Base-by-base conservation (phyloP, 768 basidiomycete species). In the Rhodosporidiobolus odoratus region DNA sequence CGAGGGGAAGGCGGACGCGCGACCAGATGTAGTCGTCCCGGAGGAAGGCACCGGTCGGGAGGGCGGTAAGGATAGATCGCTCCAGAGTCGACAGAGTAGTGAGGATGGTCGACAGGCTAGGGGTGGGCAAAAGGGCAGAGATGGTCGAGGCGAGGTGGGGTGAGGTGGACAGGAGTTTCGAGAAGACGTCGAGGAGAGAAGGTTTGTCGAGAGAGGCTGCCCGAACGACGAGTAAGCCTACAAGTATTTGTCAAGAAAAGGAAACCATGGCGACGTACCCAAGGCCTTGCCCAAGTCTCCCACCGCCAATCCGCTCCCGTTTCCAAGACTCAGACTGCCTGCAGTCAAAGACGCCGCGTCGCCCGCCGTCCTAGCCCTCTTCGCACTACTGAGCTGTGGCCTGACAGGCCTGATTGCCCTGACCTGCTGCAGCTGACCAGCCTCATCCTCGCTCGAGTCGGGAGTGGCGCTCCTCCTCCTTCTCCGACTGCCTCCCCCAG, bases 201-300 rank as follows among this genome's bases (percentile, higher is more conserved):
- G 71, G 66, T 37, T 76, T 73, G 40, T 72, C 67, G 23, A 77
- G 69, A 1, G 72, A 72, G 16, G 75, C 77, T 77, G 71, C 12
- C 9, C 16, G 3, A 7, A 0, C 12, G 32, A 37, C n/a, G 13
- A 48, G 62, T 4, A 25, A 48, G 23, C 27, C 60, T 12, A 65
- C 25, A n/a, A n/a, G n/a, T n/a, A n/a, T n/a, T n/a, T n/a, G 16
- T 5, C 27, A 3, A 47, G 16, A 34, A 6, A 23, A 32, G 13
- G 34, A 41, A 23, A 23, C 19, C 12, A 41, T 17, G 4, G 16
- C 16, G 9, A 64, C 75, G 30, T 32, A 77, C 77, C 74, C 34
- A 77, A 61, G 2, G 69, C 68, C 43, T 77, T 77, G 58, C 75
- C 77, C 7, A 77, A 32, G 35, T 77, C 77, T 19, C 53, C 54